Conservation (phyloP, 139 green algal genomes). For the Tetradesmus lagerheimii region DNA sequence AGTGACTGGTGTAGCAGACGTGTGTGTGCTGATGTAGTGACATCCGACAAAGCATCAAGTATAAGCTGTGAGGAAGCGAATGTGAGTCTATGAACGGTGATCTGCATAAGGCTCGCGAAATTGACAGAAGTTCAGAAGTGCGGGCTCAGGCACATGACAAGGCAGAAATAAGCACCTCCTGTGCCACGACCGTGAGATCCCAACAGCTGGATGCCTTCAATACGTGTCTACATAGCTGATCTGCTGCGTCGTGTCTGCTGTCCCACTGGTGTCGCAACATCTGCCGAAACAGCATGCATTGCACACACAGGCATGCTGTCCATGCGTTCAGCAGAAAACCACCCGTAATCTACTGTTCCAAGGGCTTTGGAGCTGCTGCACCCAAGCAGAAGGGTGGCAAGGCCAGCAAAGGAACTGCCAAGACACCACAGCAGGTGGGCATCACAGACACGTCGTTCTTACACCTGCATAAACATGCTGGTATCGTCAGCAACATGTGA, state of each 20-base stretch:
- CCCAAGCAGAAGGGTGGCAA: neutral
- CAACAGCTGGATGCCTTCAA: too few species aligned
- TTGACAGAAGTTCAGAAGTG: neutral
- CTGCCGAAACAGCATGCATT: neutral
- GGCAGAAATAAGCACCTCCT: neutral
- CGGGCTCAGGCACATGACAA: neutral
- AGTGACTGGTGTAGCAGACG: neutral
- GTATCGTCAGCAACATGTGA: too few species aligned
- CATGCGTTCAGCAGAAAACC: neutral
- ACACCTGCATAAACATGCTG: neutral
- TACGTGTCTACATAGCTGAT: neutral
- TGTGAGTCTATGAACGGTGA: neutral
- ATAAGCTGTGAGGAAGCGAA: too few species aligned
- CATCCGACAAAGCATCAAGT: neutral
- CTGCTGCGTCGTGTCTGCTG: neutral
- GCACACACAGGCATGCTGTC: neutral
- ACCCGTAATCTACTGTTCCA: neutral
- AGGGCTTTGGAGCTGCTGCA: neutral
- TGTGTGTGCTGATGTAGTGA: neutral
- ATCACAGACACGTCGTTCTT: neutral
- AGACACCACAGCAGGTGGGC: conserved; percentile 25
- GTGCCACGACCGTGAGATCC: too few species aligned
- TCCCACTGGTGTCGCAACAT: neutral
- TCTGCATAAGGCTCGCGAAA: neutral
- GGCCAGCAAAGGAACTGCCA: neutral